A percentile compares a stretch with the other conserved stretches of the same genome.
These are phyloP conservation scores for Phytophthora niederhauseri DNA, from an alignment of 352 stramenopile genomes.

Conservation along the genomic window DNA sequence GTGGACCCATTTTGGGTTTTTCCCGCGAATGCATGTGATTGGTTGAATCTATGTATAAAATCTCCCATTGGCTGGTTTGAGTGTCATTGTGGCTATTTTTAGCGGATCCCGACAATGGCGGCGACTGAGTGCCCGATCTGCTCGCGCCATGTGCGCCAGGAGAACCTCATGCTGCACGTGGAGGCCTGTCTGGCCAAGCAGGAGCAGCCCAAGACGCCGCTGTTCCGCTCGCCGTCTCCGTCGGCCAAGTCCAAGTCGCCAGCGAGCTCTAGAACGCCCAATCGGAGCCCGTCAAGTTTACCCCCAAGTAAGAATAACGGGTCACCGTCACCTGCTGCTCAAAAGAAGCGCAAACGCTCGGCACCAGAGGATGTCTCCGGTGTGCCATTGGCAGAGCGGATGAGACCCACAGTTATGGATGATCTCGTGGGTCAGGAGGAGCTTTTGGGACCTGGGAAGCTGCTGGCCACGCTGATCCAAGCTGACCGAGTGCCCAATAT, in stretches of 20 bases:
- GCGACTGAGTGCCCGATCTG: conserved; percentile 73
- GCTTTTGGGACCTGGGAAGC: conserved; percentile 64
- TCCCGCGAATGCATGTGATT: conserved; percentile 29
- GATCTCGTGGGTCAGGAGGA: conserved; percentile 77
- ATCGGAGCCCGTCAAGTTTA: conserved; percentile 14
- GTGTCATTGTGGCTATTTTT: conserved; percentile 7
- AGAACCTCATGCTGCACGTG: conserved; percentile 80
- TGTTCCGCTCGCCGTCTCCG: conserved; percentile 19
- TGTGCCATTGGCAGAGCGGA: conserved; percentile 74
- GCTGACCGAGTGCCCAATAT: conserved; percentile 81
- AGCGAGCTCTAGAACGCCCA: conserved; percentile 6
- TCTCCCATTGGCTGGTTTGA: conserved; percentile 19
- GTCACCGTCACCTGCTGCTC: conserved; percentile 22
- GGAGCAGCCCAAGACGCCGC: conserved; percentile 24
- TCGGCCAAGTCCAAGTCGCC: conserved; percentile 25
- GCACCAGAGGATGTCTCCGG: conserved; percentile 25
- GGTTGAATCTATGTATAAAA: conserved; percentile 15
- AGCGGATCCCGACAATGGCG: conserved; percentile 26
- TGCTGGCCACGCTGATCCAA: conserved; percentile 64
- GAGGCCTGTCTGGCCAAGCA: conserved; percentile 60
- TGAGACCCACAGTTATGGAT: conserved; percentile 65
- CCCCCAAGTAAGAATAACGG: conserved; percentile 8
- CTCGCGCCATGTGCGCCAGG: conserved; percentile 69
- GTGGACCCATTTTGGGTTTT: neutral
- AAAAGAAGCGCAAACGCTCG: conserved; percentile 64